phyloP scores from a whole-genome alignment of 257 asterid genomes.

The Asclepias syriaca region DNA sequence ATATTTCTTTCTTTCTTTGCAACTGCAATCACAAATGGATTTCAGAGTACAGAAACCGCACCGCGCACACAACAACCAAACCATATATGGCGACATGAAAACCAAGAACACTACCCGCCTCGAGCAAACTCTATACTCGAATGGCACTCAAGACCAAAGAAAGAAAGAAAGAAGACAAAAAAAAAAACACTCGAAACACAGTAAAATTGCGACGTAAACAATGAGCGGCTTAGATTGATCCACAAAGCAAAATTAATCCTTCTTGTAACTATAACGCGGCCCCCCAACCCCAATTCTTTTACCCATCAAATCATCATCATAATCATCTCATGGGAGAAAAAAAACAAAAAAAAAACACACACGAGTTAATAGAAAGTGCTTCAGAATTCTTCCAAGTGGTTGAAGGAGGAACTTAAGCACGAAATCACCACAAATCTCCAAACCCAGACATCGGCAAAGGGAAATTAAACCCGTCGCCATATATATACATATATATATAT shows the following conservation, averaged over 20 bases:
- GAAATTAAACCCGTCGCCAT: not conserved
- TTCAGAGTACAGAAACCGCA: slow-evolving; percentile 25
- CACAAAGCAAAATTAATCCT: not conserved
- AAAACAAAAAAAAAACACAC: not conserved
- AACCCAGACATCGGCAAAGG: not conserved
- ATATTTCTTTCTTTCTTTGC: slow-evolving; percentile 19
- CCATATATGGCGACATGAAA: not conserved
- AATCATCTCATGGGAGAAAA: not conserved
- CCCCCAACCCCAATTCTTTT: not conserved
- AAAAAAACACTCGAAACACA: not conserved
- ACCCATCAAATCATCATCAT: not conserved
- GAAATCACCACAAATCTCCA: not conserved
- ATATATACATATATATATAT: too few relatives aligned
- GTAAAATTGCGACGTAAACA: not conserved
- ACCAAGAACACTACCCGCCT: not conserved
- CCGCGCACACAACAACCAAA: not conserved
- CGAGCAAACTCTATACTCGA: not conserved
- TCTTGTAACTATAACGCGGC: not conserved
- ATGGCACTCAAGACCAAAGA: not conserved
- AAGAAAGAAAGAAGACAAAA: not conserved
- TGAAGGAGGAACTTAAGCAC: not conserved
- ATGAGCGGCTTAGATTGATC: not conserved
- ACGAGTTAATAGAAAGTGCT: not conserved
- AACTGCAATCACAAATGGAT: slow-evolving; percentile 44
- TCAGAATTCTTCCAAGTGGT: not conserved